Conservation (phyloP, 2,329 filamentous ascomycete species). For the Periconia digitata region DNA sequence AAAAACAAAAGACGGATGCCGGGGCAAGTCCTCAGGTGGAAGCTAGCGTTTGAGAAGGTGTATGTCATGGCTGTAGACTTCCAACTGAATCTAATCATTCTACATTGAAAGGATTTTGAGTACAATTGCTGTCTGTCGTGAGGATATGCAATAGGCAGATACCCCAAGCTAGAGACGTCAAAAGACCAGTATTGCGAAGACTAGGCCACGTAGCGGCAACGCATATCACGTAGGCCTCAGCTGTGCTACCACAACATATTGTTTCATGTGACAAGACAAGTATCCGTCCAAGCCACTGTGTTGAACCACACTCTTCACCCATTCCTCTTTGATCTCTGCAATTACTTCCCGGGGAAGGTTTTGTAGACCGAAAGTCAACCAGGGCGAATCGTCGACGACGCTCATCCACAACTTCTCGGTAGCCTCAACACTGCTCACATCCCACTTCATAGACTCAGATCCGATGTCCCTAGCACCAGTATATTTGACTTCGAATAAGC, state of each 20-base stretch:
- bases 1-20: conserved; percentile 16
- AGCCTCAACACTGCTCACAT: background rate
- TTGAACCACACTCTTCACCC: conserved; percentile 1
- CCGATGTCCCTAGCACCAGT: background rate
- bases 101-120: no score
- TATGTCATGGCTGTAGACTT: background rate
- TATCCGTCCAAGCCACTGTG: background rate
- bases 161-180: no score
- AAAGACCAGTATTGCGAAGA: no score
- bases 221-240: no score
- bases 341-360: background rate
- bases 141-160: no score
- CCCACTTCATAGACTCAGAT: background rate
- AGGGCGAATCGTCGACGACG: background rate
- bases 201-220: no score
- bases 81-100: no score
- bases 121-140: no score
- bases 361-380: conserved; percentile 1
- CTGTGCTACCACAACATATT: no score
- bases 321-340: conserved; percentile 1
- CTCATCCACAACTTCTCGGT: background rate
- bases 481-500: background rate
- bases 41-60: background rate
- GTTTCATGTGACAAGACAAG: background rate
- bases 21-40: no score